Evolutionary conservation across 805 yeast genomes (phyloP), one percentile per base, ranked within the genome.

Genomic region (Ogataea kodamae): DNA sequence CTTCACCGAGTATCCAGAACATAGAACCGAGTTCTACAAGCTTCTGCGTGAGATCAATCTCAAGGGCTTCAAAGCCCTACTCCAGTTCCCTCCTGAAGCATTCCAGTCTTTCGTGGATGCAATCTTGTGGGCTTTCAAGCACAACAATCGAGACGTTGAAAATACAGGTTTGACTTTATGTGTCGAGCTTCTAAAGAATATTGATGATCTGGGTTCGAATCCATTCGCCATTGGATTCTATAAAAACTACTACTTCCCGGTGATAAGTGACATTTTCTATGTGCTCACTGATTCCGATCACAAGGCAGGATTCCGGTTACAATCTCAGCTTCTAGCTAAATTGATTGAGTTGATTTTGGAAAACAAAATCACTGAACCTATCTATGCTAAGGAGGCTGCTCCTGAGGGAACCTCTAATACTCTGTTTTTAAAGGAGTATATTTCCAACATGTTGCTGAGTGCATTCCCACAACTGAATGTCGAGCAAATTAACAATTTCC

Each of bases 271-370:
- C 59, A 83, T 95, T 1, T 92, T 92, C 57, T 84, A 75, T 52
- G 97, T 92, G 19, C 71, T 92, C 37, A 92, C 98, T 3, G 97
- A 92, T 59, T 81, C 96, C 6, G 99, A 92, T 61, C 99, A 92
- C 62, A 90, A 92, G 65, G 86, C 97, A 17, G 97, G 97, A 2
- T 92, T 92, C 67, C 76, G 81, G 42, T 73, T 79, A 48, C 99
- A 92, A 65, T 72, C 95, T 6, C 82, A 83, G 53, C 69, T 94
- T 43, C 71, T 92, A 50, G 81, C 95, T 39, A 83, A 79, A 57
- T 71, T 92, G 63, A 76, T 92, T 44, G 84, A 84, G 40, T 67
- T 90, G 41, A 92, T 90, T 9, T 85, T 85, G 56, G 81, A 77
- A 43, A 72, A 78, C 40, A 78, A 75, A 42, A 84, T 92, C 36